Evolutionary conservation across 352 stramenopile species (phyloP).

Genomic region (Globisporangium splendens): DNA sequence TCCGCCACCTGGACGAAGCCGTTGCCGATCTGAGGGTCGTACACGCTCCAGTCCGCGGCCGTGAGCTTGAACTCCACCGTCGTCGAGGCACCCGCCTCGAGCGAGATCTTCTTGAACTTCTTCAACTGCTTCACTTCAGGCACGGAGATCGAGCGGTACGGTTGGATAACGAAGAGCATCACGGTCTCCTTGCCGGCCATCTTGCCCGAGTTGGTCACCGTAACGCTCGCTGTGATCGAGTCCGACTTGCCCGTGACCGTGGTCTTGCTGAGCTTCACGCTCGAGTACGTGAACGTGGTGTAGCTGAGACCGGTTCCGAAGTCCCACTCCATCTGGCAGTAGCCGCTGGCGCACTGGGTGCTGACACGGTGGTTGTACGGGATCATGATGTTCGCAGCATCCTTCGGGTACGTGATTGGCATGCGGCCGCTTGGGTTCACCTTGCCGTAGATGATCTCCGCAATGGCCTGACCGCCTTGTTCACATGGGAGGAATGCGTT

Average conservation of each 20-base stretch:
- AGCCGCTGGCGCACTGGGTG: too few relatives aligned
- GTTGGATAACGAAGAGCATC: conserved; percentile 24
- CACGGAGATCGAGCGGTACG: conserved; percentile 27
- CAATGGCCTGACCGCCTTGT: conserved; percentile 71
- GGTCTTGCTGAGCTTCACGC: too few relatives aligned
- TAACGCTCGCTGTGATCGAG: conserved; percentile 9
- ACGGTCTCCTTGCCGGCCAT: conserved; percentile 28
- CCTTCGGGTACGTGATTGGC: conserved; percentile 79
- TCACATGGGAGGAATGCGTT: conserved; percentile 78
- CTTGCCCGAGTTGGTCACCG: conserved; percentile 23
- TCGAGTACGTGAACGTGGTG: too few relatives aligned
- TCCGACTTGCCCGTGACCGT: too few relatives aligned
- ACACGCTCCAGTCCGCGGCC: conserved; percentile 36
- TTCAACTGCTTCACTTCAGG: conserved; percentile 51
- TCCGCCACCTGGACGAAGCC: conserved; percentile 43
- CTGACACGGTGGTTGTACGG: conserved; percentile 75
- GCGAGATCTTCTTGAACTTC: conserved; percentile 42
- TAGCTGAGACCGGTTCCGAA: too few relatives aligned
- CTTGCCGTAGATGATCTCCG: conserved; percentile 75
- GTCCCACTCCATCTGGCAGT: too few relatives aligned
- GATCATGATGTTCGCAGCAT: conserved; percentile 55
- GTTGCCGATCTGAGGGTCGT: conserved; percentile 47
- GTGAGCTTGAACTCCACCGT: conserved; percentile 39
- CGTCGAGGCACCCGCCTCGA: neutral
- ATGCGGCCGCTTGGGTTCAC: conserved; percentile 79